Percentiles rank a stretch among this genome's conserved stretches.
These are phyloP conservation scores for Ulmus americana DNA, from an alignment of 331 rosid species.

Conservation along the genomic window DNA sequence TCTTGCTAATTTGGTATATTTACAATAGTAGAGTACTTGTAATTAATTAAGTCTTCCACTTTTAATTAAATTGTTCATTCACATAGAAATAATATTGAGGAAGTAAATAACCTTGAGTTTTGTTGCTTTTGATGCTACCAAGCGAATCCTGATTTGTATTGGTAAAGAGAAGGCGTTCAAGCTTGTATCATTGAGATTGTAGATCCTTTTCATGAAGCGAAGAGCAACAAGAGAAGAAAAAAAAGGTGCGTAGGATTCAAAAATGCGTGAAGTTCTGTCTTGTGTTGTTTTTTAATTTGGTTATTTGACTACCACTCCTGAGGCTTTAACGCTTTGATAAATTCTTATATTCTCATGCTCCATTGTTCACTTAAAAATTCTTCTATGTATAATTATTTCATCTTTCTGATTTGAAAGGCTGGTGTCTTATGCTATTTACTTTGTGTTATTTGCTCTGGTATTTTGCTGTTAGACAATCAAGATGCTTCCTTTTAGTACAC, in stretches of 20 bases:
- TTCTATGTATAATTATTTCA: background rate
- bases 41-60: background rate
- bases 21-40: too few relatives aligned
- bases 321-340: background rate
- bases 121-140: background rate
- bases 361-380: background rate
- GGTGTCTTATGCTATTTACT: background rate
- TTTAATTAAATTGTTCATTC: background rate
- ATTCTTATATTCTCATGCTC: background rate
- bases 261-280: background rate
- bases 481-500: background rate
- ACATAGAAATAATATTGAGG: background rate
- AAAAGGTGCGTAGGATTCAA: constrained; percentile 56
- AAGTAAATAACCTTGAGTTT: background rate
- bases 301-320: background rate
- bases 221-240: constrained; percentile 97
- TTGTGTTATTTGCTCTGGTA: background rate
- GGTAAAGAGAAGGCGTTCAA: background rate
- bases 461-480: background rate
- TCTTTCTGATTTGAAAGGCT: background rate
- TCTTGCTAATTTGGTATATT: too few relatives aligned
- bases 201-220: constrained; percentile 99
- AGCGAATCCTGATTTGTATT: background rate
- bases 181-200: constrained; percentile 4
- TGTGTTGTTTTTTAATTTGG: background rate